Conservation (phyloP, 192 early-diverging fungal genomes). For the Backusella morwellensis region DNA sequence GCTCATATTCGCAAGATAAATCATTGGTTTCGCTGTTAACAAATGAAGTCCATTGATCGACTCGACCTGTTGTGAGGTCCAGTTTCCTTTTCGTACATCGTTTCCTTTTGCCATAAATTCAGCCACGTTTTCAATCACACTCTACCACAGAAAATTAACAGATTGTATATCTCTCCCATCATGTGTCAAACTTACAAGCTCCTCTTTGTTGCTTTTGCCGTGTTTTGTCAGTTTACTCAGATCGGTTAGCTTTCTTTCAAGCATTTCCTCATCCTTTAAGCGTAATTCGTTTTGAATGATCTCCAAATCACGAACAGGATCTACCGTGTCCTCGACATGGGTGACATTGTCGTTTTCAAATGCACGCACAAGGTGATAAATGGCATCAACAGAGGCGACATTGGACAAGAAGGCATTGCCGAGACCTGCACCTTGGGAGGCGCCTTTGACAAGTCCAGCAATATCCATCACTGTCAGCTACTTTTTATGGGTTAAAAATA, state of each 20-base stretch:
- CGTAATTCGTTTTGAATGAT: slow-evolving; percentile 80
- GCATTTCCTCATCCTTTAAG: slow-evolving; percentile 57
- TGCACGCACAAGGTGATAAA: slow-evolving; percentile 59
- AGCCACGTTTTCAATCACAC: slow-evolving; percentile 42
- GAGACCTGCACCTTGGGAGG: slow-evolving; percentile 50
- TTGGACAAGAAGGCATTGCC: slow-evolving; percentile 83
- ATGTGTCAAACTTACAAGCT: slow-evolving; percentile 39
- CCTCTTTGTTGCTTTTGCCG: slow-evolving; percentile 82
- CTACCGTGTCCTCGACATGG: slow-evolving; percentile 59
- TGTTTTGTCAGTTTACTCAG: slow-evolving; percentile 68
- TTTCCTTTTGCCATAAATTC: slow-evolving; percentile 61
- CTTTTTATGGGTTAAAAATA: not conserved
- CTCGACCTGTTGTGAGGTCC: slow-evolving; percentile 66
- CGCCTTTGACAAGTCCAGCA: slow-evolving; percentile 77
- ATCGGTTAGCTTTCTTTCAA: slow-evolving; percentile 69
- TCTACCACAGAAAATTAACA: not conserved
- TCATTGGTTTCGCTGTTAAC: slow-evolving; percentile 78
- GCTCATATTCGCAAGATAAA: slow-evolving; percentile 69
- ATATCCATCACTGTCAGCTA: slow-evolving; percentile 70
- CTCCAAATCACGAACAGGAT: slow-evolving; percentile 75
- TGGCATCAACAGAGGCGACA: slow-evolving; percentile 64
- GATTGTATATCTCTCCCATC: not conserved
- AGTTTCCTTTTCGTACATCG: slow-evolving; percentile 64
- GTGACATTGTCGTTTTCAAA: slow-evolving; percentile 74
- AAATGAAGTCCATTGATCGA: slow-evolving; percentile 70